Percentiles rank a stretch among this genome's conserved stretches.
Conservation (phyloP, 164 flowering plant species). For the Berberis vulgaris region DNA sequence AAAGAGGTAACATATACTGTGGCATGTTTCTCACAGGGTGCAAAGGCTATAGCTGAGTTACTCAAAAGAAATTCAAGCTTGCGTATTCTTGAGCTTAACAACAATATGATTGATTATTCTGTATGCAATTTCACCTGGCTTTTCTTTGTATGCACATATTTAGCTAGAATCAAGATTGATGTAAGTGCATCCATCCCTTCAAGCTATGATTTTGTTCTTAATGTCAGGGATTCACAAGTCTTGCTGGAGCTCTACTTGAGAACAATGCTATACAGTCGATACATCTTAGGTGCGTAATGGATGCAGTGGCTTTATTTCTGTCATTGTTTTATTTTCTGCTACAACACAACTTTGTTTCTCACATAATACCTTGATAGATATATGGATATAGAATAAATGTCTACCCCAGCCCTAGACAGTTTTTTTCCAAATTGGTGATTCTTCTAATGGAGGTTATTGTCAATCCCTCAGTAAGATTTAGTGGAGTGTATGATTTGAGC, state of each 20-base stretch:
- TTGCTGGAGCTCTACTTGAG: conserved; percentile 83
- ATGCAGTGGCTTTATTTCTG: background rate
- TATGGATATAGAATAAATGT: no score
- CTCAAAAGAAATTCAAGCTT: conserved; percentile 75
- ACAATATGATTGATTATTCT: conserved; percentile 91
- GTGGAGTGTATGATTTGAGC: no score
- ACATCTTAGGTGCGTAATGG: conserved; percentile 69
- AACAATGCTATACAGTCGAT: conserved; percentile 53
- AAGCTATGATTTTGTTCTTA: conserved; percentile 7
- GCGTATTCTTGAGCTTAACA: conserved; percentile 75
- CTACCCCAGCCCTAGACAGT: no score
- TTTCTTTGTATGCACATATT: background rate
- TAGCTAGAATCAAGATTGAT: no score
- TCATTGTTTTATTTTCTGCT: no score
- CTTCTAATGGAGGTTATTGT: no score
- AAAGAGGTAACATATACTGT: background rate
- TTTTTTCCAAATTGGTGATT: no score
- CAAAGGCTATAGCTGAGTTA: conserved; percentile 83
- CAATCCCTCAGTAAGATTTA: no score
- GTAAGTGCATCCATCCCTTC: background rate
- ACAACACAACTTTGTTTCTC: no score
- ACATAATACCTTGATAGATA: no score
- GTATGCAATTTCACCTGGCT: conserved; percentile 32
- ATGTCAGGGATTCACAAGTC: conserved; percentile 84
- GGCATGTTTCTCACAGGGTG: conserved; percentile 53